Evolutionary conservation across 192 early-diverging fungal species (phyloP).

Genomic region (Phycomyces blakesleeanus): DNA sequence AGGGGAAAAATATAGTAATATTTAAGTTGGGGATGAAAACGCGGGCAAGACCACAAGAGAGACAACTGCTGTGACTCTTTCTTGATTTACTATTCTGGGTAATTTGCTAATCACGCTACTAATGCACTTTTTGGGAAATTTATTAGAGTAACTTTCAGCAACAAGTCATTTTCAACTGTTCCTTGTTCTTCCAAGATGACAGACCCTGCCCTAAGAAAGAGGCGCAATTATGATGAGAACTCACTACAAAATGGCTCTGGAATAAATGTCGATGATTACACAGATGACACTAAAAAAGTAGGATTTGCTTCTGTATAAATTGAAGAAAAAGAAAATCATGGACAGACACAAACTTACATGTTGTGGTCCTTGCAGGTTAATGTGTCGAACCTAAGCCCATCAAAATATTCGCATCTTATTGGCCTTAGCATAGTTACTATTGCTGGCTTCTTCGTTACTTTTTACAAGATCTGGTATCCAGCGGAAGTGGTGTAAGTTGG

Average conservation of each 20-base stretch:
- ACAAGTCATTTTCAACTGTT: not conserved
- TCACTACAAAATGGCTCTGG: not conserved
- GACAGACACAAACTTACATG: too few species aligned
- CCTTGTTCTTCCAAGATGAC: not conserved
- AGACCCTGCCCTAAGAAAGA: constrained; percentile 16
- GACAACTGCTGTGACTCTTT: not conserved
- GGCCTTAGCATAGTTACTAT: constrained; percentile 31
- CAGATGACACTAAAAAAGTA: too few species aligned
- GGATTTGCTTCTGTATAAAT: too few species aligned
- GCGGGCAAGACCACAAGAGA: not conserved
- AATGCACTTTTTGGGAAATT: not conserved
- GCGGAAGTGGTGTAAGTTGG: constrained; percentile 68
- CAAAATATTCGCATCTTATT: not conserved
- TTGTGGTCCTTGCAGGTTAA: too few species aligned
- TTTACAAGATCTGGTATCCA: constrained; percentile 67
- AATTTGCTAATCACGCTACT: not conserved
- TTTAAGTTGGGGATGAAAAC: too few species aligned
- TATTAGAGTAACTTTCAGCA: not conserved
- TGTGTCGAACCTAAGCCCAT: too few species aligned
- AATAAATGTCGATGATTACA: too few species aligned
- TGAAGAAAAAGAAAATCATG: too few species aligned
- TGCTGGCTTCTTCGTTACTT: constrained; percentile 57
- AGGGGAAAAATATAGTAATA: constrained; percentile 1
- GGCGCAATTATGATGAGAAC: not conserved
- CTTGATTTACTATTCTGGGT: not conserved